A percentile compares a stretch with the other conserved stretches of the same genome.
Evolutionary conservation across 768 basidiomycete genomes (phyloP).

Genomic region (Peribolospora kevripleyi): DNA sequence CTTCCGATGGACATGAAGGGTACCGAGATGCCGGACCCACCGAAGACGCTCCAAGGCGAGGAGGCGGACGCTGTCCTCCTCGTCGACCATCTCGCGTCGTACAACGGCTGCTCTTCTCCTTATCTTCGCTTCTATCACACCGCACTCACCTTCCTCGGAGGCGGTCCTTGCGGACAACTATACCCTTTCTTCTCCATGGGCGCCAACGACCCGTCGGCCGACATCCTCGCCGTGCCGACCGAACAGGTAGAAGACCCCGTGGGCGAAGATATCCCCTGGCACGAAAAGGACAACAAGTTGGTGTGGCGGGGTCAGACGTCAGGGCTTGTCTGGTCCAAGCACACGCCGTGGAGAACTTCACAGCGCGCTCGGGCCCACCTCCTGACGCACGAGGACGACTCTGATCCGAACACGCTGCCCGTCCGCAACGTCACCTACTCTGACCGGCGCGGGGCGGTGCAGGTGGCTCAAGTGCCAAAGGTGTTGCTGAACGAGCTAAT

Average conservation of each 20-base stretch:
- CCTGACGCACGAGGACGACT: constrained; percentile 10
- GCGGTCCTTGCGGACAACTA: constrained; percentile 7
- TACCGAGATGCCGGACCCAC: no score
- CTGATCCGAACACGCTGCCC: constrained; percentile 8
- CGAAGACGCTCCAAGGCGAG: background rate
- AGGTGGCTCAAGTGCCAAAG: constrained; percentile 3
- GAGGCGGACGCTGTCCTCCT: background rate
- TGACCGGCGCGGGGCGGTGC: constrained; percentile 4
- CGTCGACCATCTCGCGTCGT: background rate
- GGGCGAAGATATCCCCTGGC: constrained; percentile 18
- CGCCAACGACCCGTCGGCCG: constrained; percentile 11
- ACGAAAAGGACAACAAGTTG: constrained; percentile 19
- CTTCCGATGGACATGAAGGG: background rate
- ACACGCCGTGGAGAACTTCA: constrained; percentile 13
- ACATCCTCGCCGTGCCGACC: constrained; percentile 15
- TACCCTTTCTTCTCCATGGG: constrained; percentile 14
- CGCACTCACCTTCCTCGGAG: constrained; percentile 13
- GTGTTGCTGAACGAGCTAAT: constrained; percentile 13
- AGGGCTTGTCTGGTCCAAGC: constrained; percentile 15
- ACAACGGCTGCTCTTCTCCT: background rate
- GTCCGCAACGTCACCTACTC: constrained; percentile 9
- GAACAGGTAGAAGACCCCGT: constrained; percentile 16
- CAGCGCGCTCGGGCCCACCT: constrained; percentile 15
- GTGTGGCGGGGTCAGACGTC: constrained; percentile 26
- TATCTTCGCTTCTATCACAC: background rate